These are phyloP conservation scores for Bruguiera gymnorhiza DNA, from an alignment of 345 rosid genomes.

Conservation along the genomic window DNA sequence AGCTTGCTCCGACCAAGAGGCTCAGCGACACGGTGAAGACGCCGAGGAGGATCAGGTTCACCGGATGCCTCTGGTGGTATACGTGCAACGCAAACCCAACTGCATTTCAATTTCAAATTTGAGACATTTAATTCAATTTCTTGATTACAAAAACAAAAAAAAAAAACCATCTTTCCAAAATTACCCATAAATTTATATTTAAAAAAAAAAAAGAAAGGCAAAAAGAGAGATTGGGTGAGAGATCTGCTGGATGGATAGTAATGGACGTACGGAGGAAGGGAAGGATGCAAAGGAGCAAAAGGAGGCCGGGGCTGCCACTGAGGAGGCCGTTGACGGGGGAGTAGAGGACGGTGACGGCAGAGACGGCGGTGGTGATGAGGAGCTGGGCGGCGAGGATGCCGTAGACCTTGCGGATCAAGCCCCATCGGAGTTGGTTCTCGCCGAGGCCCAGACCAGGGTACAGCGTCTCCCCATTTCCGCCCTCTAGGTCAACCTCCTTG, in stretches of 20 bases:
- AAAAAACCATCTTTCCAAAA: background rate
- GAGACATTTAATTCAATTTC: too few species aligned
- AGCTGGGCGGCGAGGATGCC: conserved; percentile 81
- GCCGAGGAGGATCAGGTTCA: conserved; percentile 77
- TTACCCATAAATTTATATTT: background rate
- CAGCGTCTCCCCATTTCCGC: conserved; percentile 53
- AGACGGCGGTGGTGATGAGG: conserved; percentile 72
- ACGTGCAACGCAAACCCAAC: conserved; percentile 88
- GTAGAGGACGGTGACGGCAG: conserved; percentile 62
- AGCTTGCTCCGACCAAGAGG: conserved; percentile 80
- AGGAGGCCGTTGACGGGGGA: conserved; percentile 68
- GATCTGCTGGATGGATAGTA: conserved; percentile 9
- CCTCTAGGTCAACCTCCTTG: conserved; percentile 51
- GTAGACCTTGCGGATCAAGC: conserved; percentile 86
- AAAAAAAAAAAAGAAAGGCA: background rate
- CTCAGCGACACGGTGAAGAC: conserved; percentile 85
- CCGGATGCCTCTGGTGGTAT: conserved; percentile 91
- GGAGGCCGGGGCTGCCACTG: conserved; percentile 64
- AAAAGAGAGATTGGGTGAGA: background rate
- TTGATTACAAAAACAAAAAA: background rate
- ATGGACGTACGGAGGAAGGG: conserved; percentile 70
- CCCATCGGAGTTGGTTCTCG: conserved; percentile 94
- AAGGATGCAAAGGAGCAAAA: conserved; percentile 62
- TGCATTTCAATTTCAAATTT: conserved; percentile 33
- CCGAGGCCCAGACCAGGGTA: conserved; percentile 79